Evolutionary conservation across 2,329 filamentous ascomycete genomes (phyloP).

Genomic region (Calonectria pseudoturangicola): DNA sequence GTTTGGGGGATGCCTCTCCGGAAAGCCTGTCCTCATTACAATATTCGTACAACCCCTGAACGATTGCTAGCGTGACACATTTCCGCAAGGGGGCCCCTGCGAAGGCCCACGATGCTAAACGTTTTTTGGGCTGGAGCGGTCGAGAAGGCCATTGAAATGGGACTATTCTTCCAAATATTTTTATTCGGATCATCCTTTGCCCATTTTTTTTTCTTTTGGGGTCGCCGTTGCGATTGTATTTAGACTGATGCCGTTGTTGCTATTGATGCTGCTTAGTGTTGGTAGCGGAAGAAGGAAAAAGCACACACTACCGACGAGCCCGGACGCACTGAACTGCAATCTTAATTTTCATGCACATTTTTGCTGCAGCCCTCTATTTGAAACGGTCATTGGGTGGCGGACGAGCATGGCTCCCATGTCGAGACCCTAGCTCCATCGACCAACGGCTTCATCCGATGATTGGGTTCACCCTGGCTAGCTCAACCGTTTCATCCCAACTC

Average conservation of each 20-base stretch:
- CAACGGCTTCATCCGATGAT: conserved; percentile 27
- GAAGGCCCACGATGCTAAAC: background rate
- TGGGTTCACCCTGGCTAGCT: background rate
- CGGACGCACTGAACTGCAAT: background rate
- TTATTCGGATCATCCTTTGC: conserved; percentile 9
- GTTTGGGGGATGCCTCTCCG: conserved; percentile 8
- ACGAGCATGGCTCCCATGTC: conserved; percentile 20
- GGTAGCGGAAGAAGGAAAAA: background rate
- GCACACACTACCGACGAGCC: background rate
- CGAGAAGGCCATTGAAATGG: background rate
- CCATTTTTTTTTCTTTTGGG: too few relatives aligned
- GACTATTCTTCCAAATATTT: background rate
- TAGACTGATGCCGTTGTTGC: background rate
- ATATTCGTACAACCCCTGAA: conserved; percentile 27
- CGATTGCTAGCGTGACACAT: conserved; percentile 4
- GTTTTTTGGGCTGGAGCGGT: background rate
- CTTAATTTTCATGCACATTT: conserved; percentile 18
- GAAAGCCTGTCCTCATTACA: conserved; percentile 18
- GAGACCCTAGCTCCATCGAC: conserved; percentile 6
- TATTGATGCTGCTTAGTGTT: background rate
- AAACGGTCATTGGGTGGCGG: conserved; percentile 13
- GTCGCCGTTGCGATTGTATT: background rate
- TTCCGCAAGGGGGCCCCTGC: background rate
- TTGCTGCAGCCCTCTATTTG: conserved; percentile 10
- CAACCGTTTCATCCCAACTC: conserved; percentile 11